Percentiles rank a stretch among this genome's conserved stretches.
These are phyloP conservation scores for Candida tropicalis DNA, from an alignment of 1,139 yeast species.

Conservation along the genomic window DNA sequence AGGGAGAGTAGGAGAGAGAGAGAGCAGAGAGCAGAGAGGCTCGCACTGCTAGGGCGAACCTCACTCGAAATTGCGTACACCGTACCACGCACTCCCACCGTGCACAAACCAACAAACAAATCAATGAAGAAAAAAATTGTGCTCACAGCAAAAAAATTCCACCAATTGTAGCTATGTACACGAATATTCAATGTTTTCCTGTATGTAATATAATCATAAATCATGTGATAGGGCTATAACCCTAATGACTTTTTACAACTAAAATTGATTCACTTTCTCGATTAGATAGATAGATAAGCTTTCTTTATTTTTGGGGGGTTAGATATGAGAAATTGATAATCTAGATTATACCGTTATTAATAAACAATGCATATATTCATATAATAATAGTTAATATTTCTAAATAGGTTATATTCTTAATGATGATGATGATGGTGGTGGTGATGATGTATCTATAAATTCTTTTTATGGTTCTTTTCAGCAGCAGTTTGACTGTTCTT, in stretches of 20 bases:
- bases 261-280: background rate
- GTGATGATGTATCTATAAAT: constrained; percentile 12
- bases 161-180: background rate
- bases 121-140: background rate
- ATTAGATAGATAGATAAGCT: too few species aligned
- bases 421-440: too few species aligned
- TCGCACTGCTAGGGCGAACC: background rate
- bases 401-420: too few species aligned
- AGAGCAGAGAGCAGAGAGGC: constrained; percentile 2
- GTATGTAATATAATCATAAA: background rate
- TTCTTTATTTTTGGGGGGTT: too few species aligned
- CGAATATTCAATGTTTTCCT: background rate
- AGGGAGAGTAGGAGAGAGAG: background rate
- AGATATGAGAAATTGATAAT: too few species aligned
- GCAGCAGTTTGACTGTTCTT: constrained; percentile 36
- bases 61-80: too few species aligned
- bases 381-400: background rate
- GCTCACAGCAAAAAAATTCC: background rate
- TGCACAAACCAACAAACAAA: background rate
- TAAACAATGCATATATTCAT: background rate
- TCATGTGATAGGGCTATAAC: constrained; percentile 6
- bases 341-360: too few species aligned
- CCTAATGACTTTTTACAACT: constrained; percentile 4
- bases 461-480: constrained; percentile 23
- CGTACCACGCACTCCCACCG: background rate